Percentiles rank a stretch among this genome's conserved stretches.
Conservation (phyloP, 2,329 filamentous ascomycete species). For the Helminthosporium solani region DNA sequence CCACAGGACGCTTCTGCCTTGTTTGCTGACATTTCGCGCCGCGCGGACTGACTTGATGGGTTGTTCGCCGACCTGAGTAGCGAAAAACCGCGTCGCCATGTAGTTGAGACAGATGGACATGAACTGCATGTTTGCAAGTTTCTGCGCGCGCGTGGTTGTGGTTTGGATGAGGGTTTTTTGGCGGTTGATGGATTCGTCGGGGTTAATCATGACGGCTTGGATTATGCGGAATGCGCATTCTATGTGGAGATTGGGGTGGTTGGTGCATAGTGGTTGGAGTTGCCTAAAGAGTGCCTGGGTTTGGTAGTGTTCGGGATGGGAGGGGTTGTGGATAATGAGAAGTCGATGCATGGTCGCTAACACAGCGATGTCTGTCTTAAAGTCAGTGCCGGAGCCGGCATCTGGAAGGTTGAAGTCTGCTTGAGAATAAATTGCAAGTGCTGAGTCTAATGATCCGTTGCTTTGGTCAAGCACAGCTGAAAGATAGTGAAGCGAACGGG, state of each 20-base stretch:
- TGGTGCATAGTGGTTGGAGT: slow-evolving; percentile 66
- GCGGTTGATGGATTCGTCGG: slow-evolving; percentile 67
- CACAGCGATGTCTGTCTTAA: slow-evolving; percentile 46
- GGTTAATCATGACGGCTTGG: slow-evolving; percentile 60
- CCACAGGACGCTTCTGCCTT: slow-evolving; percentile 27
- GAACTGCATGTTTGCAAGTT: slow-evolving; percentile 73
- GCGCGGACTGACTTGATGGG: slow-evolving; percentile 51
- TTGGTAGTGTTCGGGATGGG: slow-evolving; percentile 49
- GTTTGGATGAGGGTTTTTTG: slow-evolving; percentile 75
- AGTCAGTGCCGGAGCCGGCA: slow-evolving; percentile 19
- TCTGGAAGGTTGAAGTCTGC: slow-evolving; percentile 57
- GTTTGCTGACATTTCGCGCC: slow-evolving; percentile 28
- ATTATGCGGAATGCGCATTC: slow-evolving; percentile 76
- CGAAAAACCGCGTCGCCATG: slow-evolving; percentile 81
- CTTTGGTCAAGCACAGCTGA: slow-evolving; percentile 75
- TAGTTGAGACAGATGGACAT: slow-evolving; percentile 81
- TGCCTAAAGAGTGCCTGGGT: slow-evolving; percentile 64
- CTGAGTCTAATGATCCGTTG: slow-evolving; percentile 68
- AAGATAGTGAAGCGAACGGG: slow-evolving; percentile 67
- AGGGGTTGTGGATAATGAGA: slow-evolving; percentile 46
- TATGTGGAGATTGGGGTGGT: slow-evolving; percentile 73
- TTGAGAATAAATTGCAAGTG: slow-evolving; percentile 66
- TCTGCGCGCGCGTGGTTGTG: slow-evolving; percentile 56
- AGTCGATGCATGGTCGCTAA: slow-evolving; percentile 52
- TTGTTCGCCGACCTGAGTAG: slow-evolving; percentile 69